Evolutionary conservation across 768 basidiomycete genomes (phyloP), one percentile per base, ranked within the genome.

Genomic region (Leucocoprinus sp.): DNA sequence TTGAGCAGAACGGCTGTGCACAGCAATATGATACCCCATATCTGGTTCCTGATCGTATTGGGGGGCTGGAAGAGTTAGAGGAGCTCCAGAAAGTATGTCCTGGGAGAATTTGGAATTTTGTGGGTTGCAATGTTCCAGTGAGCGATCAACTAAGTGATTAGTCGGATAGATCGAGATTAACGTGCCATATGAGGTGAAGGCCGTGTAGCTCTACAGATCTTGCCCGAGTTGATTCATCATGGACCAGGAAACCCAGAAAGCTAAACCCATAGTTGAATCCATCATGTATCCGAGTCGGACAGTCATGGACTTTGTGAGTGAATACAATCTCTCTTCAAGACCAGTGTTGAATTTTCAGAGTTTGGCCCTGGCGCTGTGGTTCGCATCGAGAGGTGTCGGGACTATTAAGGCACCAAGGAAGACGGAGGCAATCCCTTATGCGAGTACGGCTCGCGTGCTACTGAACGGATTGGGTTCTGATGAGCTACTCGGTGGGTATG

Each of bases 391-490:
- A 35, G 93, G 89, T 0, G 56, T 64, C 26, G 95, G 96, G 1
- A 65, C 71, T 39, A 56, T 87, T 0, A 70, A 73, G 24, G 54
- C 53, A 8, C 40, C 56, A 9, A 50, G 58, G 1, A 64, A 59
- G n/a, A 60, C 63, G 1, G 58, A 67, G 3, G 61, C 72, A 2
- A 55, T 55, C 15, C 64, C 69, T 5, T 95, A 96, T 62, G 71
- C 64, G 0, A 93, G 85, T 51, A 61, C 70, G 6, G 91, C 96
- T 0, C 75, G 78, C 35, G 92, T 98, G 0, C 66, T 97, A 7
- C 65, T 99, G 19, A 93, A 81, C 51, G 96, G 96, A 1, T 68
- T 99, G 5, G 96, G 96, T 0, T 89, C 96, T 1, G 96, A 99
- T 58, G 96, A 99, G 59, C 71, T 97, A 31, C 70, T 99, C 4